A percentile compares a stretch with the other conserved stretches of the same genome.
Evolutionary conservation across 2,329 filamentous ascomycete species (phyloP).

Genomic region (Fusarium virguliforme): DNA sequence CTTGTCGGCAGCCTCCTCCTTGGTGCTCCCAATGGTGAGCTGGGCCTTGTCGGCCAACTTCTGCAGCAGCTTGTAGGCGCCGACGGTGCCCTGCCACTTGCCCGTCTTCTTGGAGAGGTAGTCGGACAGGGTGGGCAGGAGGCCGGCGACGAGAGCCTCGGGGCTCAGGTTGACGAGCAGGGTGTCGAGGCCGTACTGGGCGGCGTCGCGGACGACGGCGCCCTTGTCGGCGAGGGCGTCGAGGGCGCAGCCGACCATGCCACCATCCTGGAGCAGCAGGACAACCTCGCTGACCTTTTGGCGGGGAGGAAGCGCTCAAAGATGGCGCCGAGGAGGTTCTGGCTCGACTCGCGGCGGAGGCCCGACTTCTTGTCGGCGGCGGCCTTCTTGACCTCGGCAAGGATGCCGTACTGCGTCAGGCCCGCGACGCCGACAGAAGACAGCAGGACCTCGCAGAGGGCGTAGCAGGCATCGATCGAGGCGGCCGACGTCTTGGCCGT

Average conservation of each 20-base stretch:
- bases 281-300: conserved; percentile 86
- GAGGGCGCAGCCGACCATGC: conserved; percentile 79
- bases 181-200: conserved; percentile 93
- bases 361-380: conserved; percentile 95
- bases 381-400: conserved; percentile 77
- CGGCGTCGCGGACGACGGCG: conserved; percentile 88
- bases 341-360: conserved; percentile 87
- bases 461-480: conserved; percentile 76
- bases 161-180: conserved; percentile 84
- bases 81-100: conserved; percentile 98
- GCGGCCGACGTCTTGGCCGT: conserved; percentile 77
- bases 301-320: conserved; percentile 88
- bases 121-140: conserved; percentile 81
- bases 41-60: conserved; percentile 97
- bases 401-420: conserved; percentile 68
- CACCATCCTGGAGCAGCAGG: conserved; percentile 86
- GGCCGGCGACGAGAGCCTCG: conserved; percentile 86
- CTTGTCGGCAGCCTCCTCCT: conserved; percentile 89
- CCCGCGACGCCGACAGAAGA: conserved; percentile 69
- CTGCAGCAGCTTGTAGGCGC: conserved; percentile 86
- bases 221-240: conserved; percentile 94
- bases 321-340: conserved; percentile 94
- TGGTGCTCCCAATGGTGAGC: conserved; percentile 82
- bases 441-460: conserved; percentile 72
- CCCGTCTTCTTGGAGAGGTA: conserved; percentile 89